These are phyloP conservation scores for Agaricus sinodeliciosus DNA, from an alignment of 768 basidiomycete species.

Conservation along the genomic window DNA sequence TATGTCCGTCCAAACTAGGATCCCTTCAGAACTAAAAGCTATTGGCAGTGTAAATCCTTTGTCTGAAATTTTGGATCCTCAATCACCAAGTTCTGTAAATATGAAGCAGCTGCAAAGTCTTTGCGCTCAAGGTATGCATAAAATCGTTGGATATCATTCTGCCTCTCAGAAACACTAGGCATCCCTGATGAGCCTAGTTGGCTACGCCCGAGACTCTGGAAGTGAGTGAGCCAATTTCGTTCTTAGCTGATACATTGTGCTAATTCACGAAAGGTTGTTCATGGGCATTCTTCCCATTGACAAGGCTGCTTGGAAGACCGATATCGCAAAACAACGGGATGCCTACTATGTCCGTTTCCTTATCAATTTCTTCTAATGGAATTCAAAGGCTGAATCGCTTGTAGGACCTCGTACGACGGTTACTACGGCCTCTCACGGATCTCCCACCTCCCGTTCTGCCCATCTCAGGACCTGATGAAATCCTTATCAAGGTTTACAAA, in stretches of 20 bases:
- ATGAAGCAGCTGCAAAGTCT: conserved; percentile 46
- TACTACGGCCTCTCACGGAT: conserved; percentile 47
- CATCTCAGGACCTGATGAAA: conserved; percentile 36
- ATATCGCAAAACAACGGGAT: conserved; percentile 54
- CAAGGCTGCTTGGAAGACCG: conserved; percentile 54
- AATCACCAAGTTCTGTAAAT: conserved; percentile 45
- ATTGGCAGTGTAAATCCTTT: conserved; percentile 42
- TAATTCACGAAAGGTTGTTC: conserved; percentile 40
- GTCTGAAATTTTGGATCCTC: conserved; percentile 54
- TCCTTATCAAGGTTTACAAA: conserved; percentile 42
- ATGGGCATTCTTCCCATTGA: conserved; percentile 53
- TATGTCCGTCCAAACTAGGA: conserved; percentile 23
- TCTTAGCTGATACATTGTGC: neutral
- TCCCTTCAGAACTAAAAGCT: conserved; percentile 4
- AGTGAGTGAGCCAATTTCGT: conserved; percentile 34
- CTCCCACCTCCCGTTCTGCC: conserved; percentile 34
- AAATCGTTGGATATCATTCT: conserved; percentile 1
- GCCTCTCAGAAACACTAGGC: conserved; percentile 32
- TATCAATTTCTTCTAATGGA: neutral
- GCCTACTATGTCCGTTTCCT: conserved; percentile 61
- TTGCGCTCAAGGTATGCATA: conserved; percentile 51
- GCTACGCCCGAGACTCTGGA: conserved; percentile 75
- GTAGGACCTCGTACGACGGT: conserved; percentile 63
- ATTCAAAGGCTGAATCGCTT: neutral
- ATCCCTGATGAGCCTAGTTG: conserved; percentile 70